phyloP scores from a whole-genome alignment of 805 yeast species.

The Wickerhamiella azyma region DNA sequence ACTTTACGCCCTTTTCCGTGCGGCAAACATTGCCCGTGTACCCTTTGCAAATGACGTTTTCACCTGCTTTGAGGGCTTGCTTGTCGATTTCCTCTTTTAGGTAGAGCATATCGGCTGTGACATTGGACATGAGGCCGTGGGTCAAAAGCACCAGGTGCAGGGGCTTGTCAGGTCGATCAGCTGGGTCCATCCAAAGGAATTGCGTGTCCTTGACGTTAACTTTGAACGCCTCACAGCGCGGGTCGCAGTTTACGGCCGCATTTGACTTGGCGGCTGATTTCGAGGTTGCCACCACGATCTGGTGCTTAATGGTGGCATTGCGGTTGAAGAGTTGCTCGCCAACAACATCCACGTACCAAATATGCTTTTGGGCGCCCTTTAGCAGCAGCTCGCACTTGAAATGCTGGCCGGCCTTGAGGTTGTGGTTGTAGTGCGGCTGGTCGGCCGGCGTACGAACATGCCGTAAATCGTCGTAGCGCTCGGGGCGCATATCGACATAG shows the following conservation, averaged over 20 bases:
- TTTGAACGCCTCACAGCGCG: slow-evolving; percentile 10
- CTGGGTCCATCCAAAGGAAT: slow-evolving; percentile 66
- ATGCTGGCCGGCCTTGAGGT: slow-evolving; percentile 58
- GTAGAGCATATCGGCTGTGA: slow-evolving; percentile 80
- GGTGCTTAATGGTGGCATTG: slow-evolving; percentile 54
- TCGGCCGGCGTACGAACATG: slow-evolving; percentile 23
- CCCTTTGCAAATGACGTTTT: slow-evolving; percentile 69
- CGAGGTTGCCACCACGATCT: slow-evolving; percentile 37
- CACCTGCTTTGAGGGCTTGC: slow-evolving; percentile 31
- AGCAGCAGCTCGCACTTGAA: slow-evolving; percentile 43
- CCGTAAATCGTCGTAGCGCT: slow-evolving; percentile 38
- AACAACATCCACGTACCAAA: slow-evolving; percentile 70
- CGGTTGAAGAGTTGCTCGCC: slow-evolving; percentile 68
- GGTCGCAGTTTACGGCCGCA: slow-evolving; percentile 8
- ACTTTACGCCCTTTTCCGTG: slow-evolving; percentile 80
- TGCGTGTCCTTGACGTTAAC: slow-evolving; percentile 39
- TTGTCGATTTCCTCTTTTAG: slow-evolving; percentile 66
- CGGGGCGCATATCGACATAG: slow-evolving; percentile 68
- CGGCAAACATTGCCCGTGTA: slow-evolving; percentile 72
- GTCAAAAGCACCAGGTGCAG: slow-evolving; percentile 75
- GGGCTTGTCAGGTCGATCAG: slow-evolving; percentile 36
- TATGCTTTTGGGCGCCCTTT: slow-evolving; percentile 33
- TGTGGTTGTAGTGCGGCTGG: slow-evolving; percentile 32
- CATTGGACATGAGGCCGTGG: slow-evolving; percentile 86
- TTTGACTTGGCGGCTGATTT: slow-evolving; percentile 15